Evolutionary conservation across 1,139 yeast species (phyloP).

Genomic region (Yamadazyma friedrichii): DNA sequence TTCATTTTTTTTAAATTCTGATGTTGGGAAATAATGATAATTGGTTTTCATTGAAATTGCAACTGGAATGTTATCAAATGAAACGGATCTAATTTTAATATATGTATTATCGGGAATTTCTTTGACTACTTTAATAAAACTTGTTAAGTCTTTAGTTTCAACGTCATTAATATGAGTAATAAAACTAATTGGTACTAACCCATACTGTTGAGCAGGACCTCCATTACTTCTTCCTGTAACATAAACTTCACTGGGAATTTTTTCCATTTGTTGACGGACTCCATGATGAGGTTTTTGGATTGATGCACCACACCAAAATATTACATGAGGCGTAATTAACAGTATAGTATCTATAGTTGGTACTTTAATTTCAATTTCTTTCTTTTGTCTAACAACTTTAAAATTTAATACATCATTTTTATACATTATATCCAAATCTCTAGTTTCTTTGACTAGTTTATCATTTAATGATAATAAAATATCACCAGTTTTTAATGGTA

Average conservation of each 20-base stretch:
- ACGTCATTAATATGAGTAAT: conserved; percentile 85
- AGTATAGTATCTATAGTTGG: conserved; percentile 60
- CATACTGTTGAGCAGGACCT: conserved; percentile 84
- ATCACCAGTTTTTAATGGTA: conserved; percentile 59
- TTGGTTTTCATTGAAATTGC: conserved; percentile 86
- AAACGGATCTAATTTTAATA: conserved; percentile 75
- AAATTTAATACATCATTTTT: conserved; percentile 48
- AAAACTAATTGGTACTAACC: conserved; percentile 76
- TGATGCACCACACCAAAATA: conserved; percentile 80
- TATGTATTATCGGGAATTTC: conserved; percentile 76
- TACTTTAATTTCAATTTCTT: conserved; percentile 53
- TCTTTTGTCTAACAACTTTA: conserved; percentile 59
- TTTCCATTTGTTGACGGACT: conserved; percentile 65
- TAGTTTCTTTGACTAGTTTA: conserved; percentile 58
- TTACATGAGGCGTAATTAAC: conserved; percentile 63
- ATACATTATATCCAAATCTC: conserved; percentile 62
- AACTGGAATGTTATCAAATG: conserved; percentile 81
- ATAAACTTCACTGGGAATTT: conserved; percentile 80
- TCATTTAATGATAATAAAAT: conserved; percentile 71
- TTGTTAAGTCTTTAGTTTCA: conserved; percentile 66
- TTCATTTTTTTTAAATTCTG: conserved; percentile 52
- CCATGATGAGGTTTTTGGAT: conserved; percentile 55
- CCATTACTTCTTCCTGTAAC: conserved; percentile 72
- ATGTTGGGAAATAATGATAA: conserved; percentile 88
- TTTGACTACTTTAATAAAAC: conserved; percentile 62